These are phyloP conservation scores for Sporothrix luriei DNA, from an alignment of 2,329 filamentous ascomycete species.

Conservation along the genomic window DNA sequence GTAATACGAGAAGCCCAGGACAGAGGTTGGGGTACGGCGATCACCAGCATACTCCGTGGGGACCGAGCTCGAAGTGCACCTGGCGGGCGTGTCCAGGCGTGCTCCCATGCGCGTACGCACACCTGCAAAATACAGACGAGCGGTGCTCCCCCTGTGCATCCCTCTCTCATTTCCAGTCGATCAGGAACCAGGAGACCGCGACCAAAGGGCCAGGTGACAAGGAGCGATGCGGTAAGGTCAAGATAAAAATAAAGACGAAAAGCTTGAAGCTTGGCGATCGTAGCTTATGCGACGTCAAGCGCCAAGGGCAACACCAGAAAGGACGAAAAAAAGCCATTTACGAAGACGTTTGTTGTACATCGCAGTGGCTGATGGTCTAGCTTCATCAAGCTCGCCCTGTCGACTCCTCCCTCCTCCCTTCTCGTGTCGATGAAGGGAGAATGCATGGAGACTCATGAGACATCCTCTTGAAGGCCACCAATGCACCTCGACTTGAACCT, in stretches of 20 bases:
- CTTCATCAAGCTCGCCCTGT: background rate
- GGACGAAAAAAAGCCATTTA: background rate
- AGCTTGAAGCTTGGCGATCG: background rate
- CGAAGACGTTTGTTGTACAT: no score
- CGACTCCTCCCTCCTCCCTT: conserved; percentile 11
- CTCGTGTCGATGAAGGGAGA: conserved; percentile 14
- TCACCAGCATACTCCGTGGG: conserved; percentile 1
- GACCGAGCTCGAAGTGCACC: conserved; percentile 3
- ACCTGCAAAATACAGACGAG: background rate
- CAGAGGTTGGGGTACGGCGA: background rate
- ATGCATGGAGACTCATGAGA: background rate
- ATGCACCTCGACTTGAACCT: background rate
- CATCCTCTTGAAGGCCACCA: background rate
- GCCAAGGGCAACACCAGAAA: background rate
- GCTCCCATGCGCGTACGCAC: background rate
- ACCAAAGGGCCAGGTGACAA: background rate
- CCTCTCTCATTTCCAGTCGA: conserved; percentile 24
- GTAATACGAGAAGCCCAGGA: background rate
- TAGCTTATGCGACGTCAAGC: background rate
- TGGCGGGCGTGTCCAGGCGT: conserved; percentile 7
- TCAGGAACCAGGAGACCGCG: conserved; percentile 16
- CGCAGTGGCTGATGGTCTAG: background rate
- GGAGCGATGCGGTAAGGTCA: background rate
- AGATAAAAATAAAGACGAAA: conserved; percentile 8
- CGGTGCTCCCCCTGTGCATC: conserved; percentile 18